A percentile compares a stretch with the other conserved stretches of the same genome.
Evolutionary conservation across 1,139 yeast genomes (phyloP).

Genomic region (Geotrichum phurueaensis): DNA sequence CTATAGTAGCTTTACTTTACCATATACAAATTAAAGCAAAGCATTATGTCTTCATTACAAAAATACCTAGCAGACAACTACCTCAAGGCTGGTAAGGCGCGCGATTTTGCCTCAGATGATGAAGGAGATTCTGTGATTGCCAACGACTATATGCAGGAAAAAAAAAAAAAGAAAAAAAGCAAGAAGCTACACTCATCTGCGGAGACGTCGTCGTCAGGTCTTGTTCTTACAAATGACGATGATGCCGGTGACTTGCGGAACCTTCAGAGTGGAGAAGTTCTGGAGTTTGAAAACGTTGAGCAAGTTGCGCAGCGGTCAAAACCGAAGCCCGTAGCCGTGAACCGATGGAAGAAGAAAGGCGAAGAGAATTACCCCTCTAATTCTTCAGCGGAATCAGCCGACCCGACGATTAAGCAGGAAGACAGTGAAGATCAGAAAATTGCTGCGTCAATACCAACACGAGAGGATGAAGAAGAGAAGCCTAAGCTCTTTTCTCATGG

Average conservation of each 20-base stretch:
- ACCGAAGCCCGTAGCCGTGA: conserved; percentile 31
- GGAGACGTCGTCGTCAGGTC: not conserved
- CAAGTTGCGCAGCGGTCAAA: conserved; percentile 26
- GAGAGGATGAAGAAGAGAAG: conserved; percentile 3
- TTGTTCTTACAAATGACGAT: conserved; percentile 27
- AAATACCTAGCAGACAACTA: conserved; percentile 51
- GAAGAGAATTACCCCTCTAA: not conserved
- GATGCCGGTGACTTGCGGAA: conserved; percentile 21
- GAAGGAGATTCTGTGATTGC: conserved; percentile 12
- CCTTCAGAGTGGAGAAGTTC: conserved; percentile 21
- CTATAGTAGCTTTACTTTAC: too few species aligned
- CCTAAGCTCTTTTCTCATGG: conserved; percentile 32
- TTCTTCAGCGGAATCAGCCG: not conserved
- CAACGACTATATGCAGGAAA: conserved; percentile 1
- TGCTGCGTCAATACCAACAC: not conserved
- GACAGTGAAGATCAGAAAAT: not conserved
- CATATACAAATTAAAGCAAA: not conserved
- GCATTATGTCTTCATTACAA: conserved; percentile 41
- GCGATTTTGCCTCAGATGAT: conserved; percentile 30
- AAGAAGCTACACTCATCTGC: conserved; percentile 21
- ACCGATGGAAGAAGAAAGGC: conserved; percentile 25
- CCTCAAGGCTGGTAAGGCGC: conserved; percentile 28
- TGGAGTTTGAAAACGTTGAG: conserved; percentile 19
- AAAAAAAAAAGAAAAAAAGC: conserved; percentile 23
- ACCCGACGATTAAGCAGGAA: not conserved